Base-by-base conservation (phyloP, 2,329 filamentous ascomycete species). In the Madurella fahalii region DNA sequence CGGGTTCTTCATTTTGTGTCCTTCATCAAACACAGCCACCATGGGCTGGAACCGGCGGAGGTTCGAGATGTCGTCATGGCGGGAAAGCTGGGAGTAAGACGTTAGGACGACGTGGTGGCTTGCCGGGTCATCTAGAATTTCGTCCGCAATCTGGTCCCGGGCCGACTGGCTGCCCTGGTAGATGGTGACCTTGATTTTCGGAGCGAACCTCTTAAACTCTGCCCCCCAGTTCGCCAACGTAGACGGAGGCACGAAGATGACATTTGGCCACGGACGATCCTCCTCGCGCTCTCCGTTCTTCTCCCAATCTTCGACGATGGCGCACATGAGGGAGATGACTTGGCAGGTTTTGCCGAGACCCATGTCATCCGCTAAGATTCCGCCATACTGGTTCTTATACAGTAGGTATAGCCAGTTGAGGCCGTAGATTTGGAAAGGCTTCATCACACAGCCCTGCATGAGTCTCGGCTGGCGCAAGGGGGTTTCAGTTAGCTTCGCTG, bases 291-390 rank as follows among this genome's bases (percentile, higher is more conserved):
- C 58, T 2, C 60, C 58, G 3, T 63, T 58, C 5, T 65, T 64
- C 34, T 76, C 66, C 56, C 77, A 83, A 31, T 82, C 82, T 65
- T 91, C 84, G 15, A 89, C 84, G 25, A 99, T 76, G 64, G 96
- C 86, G 15, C 90, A 88, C 44, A 99, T 79, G 64, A 99, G 90
- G 0, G 90, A 85, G 62, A 99, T 96, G 58, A 97, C 90, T 66
- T 99, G 93, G 64, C 91, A 96, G 0, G 94, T 99, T 77, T 99
- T 99, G 44, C 94, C 94, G 40, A 93, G 76, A 49, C 89, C 94
- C 94, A 99, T 99, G 68, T 99, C 94, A 68, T 99, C 94, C 1
- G 94, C 94, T 16, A 99, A 77, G 53, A 99, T 97, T 59, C 91
- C 93, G 44, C 90, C 93, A 49, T 95, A 81, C 30, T 85, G 79